These are phyloP conservation scores for Erodium trifolium DNA, from an alignment of 441 rosid species.

Conservation along the genomic window DNA sequence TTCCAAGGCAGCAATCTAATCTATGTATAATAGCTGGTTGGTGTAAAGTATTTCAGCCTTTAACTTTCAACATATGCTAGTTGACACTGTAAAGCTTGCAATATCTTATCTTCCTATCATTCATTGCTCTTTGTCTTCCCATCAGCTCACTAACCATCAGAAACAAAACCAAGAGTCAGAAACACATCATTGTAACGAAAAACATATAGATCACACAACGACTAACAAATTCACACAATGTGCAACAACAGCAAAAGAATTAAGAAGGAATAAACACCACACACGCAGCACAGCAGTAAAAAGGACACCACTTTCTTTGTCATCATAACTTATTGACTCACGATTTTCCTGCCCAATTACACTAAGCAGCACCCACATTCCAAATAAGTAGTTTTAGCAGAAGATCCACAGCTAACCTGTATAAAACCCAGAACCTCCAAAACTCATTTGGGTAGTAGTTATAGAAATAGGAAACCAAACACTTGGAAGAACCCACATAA, in stretches of 20 bases:
- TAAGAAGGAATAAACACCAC: not conserved
- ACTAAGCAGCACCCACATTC: not conserved
- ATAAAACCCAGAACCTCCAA: no score
- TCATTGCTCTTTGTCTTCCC: not conserved
- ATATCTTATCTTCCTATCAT: not conserved
- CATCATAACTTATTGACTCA: no score
- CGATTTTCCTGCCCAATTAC: not conserved
- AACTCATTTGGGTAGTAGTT: not conserved
- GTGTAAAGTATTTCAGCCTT: constrained; percentile 1
- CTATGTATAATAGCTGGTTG: constrained; percentile 4
- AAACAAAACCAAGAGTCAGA: not conserved
- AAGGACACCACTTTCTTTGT: no score
- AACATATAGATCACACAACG: not conserved
- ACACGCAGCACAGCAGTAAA: no score
- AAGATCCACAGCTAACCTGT: no score
- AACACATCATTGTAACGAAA: not conserved
- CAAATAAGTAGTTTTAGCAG: not conserved
- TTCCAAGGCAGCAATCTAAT: constrained; percentile 12
- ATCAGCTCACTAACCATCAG: not conserved
- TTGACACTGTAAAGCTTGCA: not conserved
- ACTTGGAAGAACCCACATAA: not conserved
- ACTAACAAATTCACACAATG: not conserved
- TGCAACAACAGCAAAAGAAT: not conserved
- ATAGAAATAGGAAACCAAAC: not conserved
- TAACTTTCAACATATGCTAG: not conserved